Percentiles rank a stretch among this genome's conserved stretches.
phyloP scores from a whole-genome alignment of 129 eudicot genomes.

The Tanacetum coccineum region DNA sequence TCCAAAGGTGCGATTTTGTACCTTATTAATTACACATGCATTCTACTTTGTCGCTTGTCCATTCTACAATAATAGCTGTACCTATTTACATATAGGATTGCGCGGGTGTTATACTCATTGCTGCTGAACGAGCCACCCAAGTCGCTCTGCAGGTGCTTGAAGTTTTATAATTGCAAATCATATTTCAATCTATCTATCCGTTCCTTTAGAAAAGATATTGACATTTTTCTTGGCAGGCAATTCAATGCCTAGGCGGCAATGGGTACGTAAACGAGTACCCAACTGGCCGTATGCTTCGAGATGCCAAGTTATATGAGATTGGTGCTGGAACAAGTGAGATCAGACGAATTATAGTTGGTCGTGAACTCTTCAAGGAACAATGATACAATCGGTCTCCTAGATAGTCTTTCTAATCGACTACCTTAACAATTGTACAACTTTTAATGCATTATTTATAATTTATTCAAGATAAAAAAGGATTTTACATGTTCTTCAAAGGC shows the following conservation, averaged over 20 bases:
- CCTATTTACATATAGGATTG: not conserved
- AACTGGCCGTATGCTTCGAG: slow-evolving; percentile 87
- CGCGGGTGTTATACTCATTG: too few relatives aligned
- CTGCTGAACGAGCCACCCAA: slow-evolving; percentile 62
- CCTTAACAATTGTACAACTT: too few relatives aligned
- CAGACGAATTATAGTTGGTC: slow-evolving; percentile 76
- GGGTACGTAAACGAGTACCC: slow-evolving; percentile 91
- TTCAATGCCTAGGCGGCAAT: slow-evolving; percentile 88
- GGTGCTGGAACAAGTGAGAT: slow-evolving; percentile 96
- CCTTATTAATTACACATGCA: not conserved
- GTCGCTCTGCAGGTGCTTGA: slow-evolving; percentile 82
- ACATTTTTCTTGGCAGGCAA: slow-evolving; percentile 47
- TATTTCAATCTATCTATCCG: not conserved
- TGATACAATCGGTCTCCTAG: slow-evolving; percentile 12
- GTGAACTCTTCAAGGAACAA: slow-evolving; percentile 65
- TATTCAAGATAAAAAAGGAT: too few relatives aligned
- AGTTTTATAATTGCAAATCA: too few relatives aligned
- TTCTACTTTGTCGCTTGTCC: slow-evolving; percentile 3
- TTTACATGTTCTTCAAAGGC: too few relatives aligned
- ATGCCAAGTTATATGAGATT: slow-evolving; percentile 88
- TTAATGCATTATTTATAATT: too few relatives aligned
- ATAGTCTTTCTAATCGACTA: too few relatives aligned
- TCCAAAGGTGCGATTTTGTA: slow-evolving; percentile 52
- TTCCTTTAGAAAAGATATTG: not conserved
- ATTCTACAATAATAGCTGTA: not conserved